A percentile compares a stretch with the other conserved stretches of the same genome.
These are phyloP conservation scores for Sungouiozyma intestinalis DNA, from an alignment of 805 yeast genomes.

Conservation along the genomic window DNA sequence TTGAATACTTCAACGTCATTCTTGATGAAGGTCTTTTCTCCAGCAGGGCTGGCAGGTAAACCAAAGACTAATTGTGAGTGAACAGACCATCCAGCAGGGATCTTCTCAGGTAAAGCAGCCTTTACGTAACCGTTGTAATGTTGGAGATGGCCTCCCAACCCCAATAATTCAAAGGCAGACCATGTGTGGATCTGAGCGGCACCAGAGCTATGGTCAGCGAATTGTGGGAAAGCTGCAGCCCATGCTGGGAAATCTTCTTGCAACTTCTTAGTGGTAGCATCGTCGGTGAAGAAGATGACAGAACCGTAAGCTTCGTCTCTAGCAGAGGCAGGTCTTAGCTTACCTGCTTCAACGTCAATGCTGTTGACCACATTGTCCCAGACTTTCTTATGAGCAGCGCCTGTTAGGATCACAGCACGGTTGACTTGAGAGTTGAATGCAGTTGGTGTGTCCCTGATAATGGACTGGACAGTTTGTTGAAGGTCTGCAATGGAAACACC, in stretches of 20 bases:
- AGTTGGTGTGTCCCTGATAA: conserved; percentile 42
- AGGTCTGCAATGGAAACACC: conserved; percentile 33
- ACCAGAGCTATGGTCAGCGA: conserved; percentile 39
- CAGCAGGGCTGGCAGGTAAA: conserved; percentile 32
- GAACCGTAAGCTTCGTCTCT: conserved; percentile 41
- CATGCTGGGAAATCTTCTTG: conserved; percentile 35
- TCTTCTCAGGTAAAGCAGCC: conserved; percentile 30
- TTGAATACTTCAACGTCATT: conserved; percentile 12
- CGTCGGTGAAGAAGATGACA: conserved; percentile 40
- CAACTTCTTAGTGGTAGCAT: conserved; percentile 30
- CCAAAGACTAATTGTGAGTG: conserved; percentile 44
- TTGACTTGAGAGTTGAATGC: conserved; percentile 42
- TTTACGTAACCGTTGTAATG: conserved; percentile 40
- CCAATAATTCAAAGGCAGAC: conserved; percentile 36
- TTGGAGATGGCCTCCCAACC: conserved; percentile 43
- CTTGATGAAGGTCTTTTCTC: conserved; percentile 33
- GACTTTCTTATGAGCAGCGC: conserved; percentile 35
- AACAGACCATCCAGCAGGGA: conserved; percentile 36
- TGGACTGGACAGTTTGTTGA: conserved; percentile 32
- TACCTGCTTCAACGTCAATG: conserved; percentile 30
- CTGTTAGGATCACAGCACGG: conserved; percentile 39
- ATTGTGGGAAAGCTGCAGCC: conserved; percentile 37
- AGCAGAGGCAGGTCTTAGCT: conserved; percentile 34
- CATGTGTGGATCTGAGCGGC: conserved; percentile 41
- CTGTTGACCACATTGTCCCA: conserved; percentile 35